These are phyloP conservation scores for Picea glauca DNA, from an alignment of 75 land plant genomes.

Conservation along the genomic window DNA sequence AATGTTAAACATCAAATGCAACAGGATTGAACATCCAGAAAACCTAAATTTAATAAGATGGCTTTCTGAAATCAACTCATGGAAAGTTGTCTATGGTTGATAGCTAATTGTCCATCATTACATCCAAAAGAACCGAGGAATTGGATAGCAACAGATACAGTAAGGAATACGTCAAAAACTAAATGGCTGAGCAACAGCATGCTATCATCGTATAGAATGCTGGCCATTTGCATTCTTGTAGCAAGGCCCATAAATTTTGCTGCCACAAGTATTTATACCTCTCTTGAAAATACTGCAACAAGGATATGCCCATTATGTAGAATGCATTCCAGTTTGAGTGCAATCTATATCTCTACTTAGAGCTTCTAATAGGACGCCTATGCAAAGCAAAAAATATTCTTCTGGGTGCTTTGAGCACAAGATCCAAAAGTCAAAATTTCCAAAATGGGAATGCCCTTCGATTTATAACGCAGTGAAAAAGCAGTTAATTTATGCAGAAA, in stretches of 20 bases:
- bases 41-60: not conserved
- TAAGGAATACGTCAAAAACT: not conserved
- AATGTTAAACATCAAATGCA: too few relatives aligned
- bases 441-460: not conserved
- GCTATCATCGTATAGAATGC: not conserved
- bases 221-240: not conserved
- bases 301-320: not conserved
- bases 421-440: not conserved
- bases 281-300: not conserved
- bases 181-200: not conserved
- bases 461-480: not conserved
- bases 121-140: too few relatives aligned
- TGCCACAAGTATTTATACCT: not conserved
- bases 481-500: not conserved
- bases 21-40: not conserved
- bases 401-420: not conserved
- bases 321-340: not conserved
- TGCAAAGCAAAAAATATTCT: not conserved
- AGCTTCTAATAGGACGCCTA: not conserved
- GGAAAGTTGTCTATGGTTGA: not conserved
- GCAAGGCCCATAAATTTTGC: not conserved
- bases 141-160: not conserved
- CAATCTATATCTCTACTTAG: not conserved
- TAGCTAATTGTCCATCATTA: too few relatives aligned
- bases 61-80: not conserved